Percentiles rank a stretch among this genome's conserved stretches.
Conservation (phyloP, 208 protist species). For the Sergeia podlipaevii region DNA sequence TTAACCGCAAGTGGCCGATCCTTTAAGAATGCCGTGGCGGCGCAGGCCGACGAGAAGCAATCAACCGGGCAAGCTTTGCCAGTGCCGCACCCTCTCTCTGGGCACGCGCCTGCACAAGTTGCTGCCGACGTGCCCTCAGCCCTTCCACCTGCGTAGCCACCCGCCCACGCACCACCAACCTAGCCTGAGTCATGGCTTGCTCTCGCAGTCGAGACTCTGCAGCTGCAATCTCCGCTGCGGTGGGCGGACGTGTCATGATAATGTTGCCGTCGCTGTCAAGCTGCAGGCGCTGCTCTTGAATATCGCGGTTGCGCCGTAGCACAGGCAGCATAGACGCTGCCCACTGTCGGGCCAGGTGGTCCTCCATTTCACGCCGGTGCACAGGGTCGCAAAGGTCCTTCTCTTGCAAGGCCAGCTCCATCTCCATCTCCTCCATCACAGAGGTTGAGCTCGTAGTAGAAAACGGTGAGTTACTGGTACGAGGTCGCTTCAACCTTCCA, state of each 20-base stretch:
- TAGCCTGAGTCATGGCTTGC: constrained; percentile 43
- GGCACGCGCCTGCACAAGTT: constrained; percentile 38
- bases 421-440: neutral
- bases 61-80: constrained; percentile 70
- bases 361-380: constrained; percentile 32
- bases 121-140: constrained; percentile 34
- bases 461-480: neutral
- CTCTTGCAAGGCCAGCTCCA: neutral
- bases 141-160: constrained; percentile 28
- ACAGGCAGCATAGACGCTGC: constrained; percentile 54
- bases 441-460: neutral
- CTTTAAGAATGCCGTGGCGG: constrained; percentile 6
- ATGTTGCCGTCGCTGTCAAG: constrained; percentile 28
- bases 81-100: constrained; percentile 62
- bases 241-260: constrained; percentile 1
- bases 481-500: neutral
- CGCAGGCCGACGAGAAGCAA: constrained; percentile 36
- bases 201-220: constrained; percentile 43
- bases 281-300: constrained; percentile 34
- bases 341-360: constrained; percentile 41
- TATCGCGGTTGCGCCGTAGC: constrained; percentile 42
- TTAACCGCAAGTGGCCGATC: neutral
- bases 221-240: constrained; percentile 10
- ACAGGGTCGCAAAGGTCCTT: constrained; percentile 15
- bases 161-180: constrained; percentile 42